phyloP scores from a whole-genome alignment of 2,329 filamentous ascomycete species.

The Nemania sp. region DNA sequence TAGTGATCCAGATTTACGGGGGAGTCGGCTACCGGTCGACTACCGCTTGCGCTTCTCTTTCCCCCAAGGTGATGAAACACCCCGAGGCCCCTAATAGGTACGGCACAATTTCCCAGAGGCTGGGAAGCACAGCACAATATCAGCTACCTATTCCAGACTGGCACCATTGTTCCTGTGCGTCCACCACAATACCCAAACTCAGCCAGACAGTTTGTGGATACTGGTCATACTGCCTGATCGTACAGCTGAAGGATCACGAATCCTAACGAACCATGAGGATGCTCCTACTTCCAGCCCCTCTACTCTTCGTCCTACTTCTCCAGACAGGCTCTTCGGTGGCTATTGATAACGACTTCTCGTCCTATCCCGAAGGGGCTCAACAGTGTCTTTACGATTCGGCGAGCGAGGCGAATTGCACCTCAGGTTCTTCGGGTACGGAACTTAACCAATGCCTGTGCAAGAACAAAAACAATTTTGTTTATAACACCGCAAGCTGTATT shows the following conservation, averaged over 20 bases:
- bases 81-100: background rate
- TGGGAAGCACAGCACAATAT: background rate
- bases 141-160: background rate
- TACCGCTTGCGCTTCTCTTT: background rate
- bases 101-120: background rate
- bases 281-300: conserved; percentile 38
- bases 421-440: conserved; percentile 53
- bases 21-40: background rate
- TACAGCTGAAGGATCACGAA: conserved; percentile 1
- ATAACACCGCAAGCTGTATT: conserved; percentile 60
- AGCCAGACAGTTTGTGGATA: background rate
- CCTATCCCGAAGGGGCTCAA: conserved; percentile 58
- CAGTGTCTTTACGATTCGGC: conserved; percentile 59
- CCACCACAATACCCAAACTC: background rate
- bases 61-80: background rate
- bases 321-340: conserved; percentile 43
- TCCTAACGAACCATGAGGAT: conserved; percentile 39
- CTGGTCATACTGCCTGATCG: background rate
- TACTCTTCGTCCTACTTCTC: conserved; percentile 49
- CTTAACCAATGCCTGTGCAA: conserved; percentile 64
- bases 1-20: background rate
- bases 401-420: conserved; percentile 54
- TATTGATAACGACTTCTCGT: conserved; percentile 56
- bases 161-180: background rate
- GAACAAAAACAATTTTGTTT: conserved; percentile 63